These are phyloP conservation scores for Cymodocea nodosa DNA, from an alignment of 116 monocot species.

Conservation along the genomic window DNA sequence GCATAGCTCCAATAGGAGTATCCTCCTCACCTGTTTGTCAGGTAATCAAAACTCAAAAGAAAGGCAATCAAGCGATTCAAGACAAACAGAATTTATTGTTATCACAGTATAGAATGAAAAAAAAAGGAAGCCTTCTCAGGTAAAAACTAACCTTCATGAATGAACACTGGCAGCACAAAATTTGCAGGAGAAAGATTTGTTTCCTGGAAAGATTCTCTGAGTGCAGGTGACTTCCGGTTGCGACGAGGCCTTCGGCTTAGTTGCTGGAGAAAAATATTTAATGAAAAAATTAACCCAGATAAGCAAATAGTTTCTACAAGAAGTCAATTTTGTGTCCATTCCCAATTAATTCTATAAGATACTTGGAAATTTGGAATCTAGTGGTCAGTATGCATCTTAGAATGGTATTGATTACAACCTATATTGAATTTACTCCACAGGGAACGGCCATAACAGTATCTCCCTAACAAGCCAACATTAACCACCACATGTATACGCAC, in stretches of 20 bases:
- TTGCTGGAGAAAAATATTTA: constrained; percentile 21
- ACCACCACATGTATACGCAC: no score
- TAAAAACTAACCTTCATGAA: constrained; percentile 75
- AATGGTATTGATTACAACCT: no score
- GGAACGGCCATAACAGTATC: no score
- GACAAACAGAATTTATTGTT: not conserved
- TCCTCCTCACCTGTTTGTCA: constrained; percentile 67
- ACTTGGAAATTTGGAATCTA: no score
- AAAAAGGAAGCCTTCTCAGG: not conserved
- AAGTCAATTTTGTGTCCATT: no score
- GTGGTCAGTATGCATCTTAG: no score
- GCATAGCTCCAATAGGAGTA: constrained; percentile 98
- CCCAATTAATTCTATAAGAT: no score
- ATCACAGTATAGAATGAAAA: not conserved
- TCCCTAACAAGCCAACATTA: no score
- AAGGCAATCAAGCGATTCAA: not conserved
- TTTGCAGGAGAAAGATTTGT: constrained; percentile 66
- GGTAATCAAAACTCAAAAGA: not conserved
- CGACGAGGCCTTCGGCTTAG: constrained; percentile 75
- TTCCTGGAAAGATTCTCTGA: constrained; percentile 85
- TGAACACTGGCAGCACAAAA: constrained; percentile 89
- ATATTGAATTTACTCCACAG: no score
- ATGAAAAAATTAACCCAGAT: not conserved
- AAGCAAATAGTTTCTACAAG: not conserved
- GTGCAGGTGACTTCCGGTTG: constrained; percentile 59